These are phyloP conservation scores for Umbelopsis isabellina DNA, from an alignment of 192 early-diverging fungal genomes.

Conservation along the genomic window DNA sequence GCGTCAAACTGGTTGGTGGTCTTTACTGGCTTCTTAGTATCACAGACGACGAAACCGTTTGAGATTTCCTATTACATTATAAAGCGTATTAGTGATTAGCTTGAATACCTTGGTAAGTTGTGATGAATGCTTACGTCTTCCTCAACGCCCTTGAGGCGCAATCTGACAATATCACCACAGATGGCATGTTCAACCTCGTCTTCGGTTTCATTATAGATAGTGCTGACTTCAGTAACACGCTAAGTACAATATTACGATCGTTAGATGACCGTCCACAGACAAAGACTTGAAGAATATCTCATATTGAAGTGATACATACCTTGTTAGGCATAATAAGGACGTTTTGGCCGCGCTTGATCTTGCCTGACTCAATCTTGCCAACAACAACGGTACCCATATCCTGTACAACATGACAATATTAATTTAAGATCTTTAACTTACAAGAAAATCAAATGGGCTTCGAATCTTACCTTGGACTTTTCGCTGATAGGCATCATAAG, in stretches of 20 bases:
- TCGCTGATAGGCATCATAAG: conserved; percentile 94
- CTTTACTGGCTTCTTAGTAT: conserved; percentile 77
- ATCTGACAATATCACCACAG: conserved; percentile 93
- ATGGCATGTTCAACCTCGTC: conserved; percentile 72
- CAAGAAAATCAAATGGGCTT: too few relatives aligned
- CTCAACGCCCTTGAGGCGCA: conserved; percentile 89
- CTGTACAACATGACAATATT: conserved; percentile 36
- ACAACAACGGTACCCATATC: conserved; percentile 97
- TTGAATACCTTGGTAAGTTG: background rate
- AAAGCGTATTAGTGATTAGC: background rate
- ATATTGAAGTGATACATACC: conserved; percentile 36
- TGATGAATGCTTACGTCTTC: conserved; percentile 69
- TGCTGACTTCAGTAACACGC: conserved; percentile 67
- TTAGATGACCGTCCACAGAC: background rate
- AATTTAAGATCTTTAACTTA: background rate
- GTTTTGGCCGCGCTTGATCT: conserved; percentile 83
- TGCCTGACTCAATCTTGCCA: conserved; percentile 97
- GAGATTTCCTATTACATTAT: conserved; percentile 60
- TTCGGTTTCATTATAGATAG: conserved; percentile 86
- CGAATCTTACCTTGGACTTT: conserved; percentile 74
- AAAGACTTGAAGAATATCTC: background rate
- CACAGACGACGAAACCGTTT: conserved; percentile 88
- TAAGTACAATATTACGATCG: background rate
- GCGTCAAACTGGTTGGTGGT: conserved; percentile 82
- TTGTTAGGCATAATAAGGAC: conserved; percentile 95